phyloP scores from a whole-genome alignment of 139 green algal genomes.

The Chlorokybus atmophyticus region DNA sequence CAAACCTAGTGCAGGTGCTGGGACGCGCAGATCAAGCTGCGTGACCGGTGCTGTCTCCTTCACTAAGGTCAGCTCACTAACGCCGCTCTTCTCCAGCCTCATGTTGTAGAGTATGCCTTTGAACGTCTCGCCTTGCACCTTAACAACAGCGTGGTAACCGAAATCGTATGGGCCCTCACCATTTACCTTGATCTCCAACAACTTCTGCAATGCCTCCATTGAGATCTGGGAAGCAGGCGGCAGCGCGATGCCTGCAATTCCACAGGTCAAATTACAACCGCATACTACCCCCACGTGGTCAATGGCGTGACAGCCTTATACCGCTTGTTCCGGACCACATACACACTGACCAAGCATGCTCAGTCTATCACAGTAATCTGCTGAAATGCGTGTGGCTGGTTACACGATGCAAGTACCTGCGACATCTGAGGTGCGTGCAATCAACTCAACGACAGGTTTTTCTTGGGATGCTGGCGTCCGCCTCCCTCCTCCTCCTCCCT shows the following conservation, averaged over 20 bases:
- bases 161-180: slow-evolving; percentile 15
- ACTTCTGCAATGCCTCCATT: slow-evolving; percentile 11
- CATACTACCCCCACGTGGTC: too few species aligned
- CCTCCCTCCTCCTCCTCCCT: neutral
- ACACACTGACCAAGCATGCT: neutral
- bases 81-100: slow-evolving; percentile 12
- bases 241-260: neutral
- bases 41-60: too few species aligned
- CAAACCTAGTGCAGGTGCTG: too few species aligned
- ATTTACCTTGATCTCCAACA: slow-evolving; percentile 7
- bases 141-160: slow-evolving; percentile 17
- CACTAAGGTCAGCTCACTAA: too few species aligned
- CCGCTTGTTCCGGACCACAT: too few species aligned
- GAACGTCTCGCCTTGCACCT: slow-evolving; percentile 14
- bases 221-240: slow-evolving; percentile 7
- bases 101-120: slow-evolving; percentile 20
- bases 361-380: neutral
- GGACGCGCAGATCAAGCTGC: too few species aligned
- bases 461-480: neutral
- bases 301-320: too few species aligned
- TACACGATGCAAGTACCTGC: neutral
- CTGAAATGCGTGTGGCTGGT: neutral
- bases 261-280: neutral
- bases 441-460: neutral
- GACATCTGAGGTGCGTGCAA: neutral